Conservation (phyloP, 2,329 filamentous ascomycete species). For the Clarireedia hainanense region DNA sequence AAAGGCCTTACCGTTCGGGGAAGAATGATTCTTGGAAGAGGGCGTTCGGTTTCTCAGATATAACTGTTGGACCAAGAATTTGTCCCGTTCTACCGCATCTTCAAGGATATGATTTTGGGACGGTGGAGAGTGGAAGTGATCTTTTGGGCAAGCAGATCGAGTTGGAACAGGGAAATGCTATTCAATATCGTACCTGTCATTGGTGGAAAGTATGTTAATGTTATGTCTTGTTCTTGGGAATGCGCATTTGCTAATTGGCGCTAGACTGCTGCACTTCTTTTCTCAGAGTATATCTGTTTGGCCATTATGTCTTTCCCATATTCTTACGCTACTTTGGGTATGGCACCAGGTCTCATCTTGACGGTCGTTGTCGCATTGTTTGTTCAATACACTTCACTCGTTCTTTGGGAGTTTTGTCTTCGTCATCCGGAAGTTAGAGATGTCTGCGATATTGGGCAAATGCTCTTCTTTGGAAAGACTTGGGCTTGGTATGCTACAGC, state of each 20-base stretch:
- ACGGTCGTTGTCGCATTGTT: constrained; percentile 69
- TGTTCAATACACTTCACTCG: constrained; percentile 76
- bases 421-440: constrained; percentile 86
- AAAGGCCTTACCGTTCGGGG: neutral
- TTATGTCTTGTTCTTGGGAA: neutral
- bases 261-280: constrained; percentile 76
- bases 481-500: constrained; percentile 65
- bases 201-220: constrained; percentile 66
- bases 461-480: constrained; percentile 79
- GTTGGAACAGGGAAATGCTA: constrained; percentile 66
- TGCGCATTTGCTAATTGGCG: neutral
- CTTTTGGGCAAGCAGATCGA: constrained; percentile 59
- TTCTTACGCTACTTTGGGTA: constrained; percentile 79
- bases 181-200: constrained; percentile 87
- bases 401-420: constrained; percentile 74
- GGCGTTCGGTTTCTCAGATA: constrained; percentile 8
- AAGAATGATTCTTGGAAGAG: constrained; percentile 1
- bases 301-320: constrained; percentile 93
- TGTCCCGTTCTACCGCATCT: constrained; percentile 28
- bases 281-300: constrained; percentile 92
- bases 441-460: constrained; percentile 92
- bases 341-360: constrained; percentile 79
- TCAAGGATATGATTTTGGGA: constrained; percentile 19
- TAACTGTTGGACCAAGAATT: constrained; percentile 21
- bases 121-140: constrained; percentile 17